Evolutionary conservation across 805 yeast species (phyloP).

Genomic region (Ogataea wickerhamii): DNA sequence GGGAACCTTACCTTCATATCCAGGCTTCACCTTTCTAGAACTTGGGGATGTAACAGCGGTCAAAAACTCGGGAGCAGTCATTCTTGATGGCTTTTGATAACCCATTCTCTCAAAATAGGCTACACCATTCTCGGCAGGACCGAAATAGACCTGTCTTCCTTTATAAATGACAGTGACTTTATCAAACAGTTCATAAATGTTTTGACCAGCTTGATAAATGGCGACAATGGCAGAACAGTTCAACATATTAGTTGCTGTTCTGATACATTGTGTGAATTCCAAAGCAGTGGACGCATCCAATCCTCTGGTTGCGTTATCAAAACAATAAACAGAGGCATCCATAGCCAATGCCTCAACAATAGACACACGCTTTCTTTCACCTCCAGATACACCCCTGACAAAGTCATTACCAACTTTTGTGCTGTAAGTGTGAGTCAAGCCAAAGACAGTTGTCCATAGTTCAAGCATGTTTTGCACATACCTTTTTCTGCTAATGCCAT

Average conservation of each 20-base stretch:
- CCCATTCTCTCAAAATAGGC: conserved; percentile 62
- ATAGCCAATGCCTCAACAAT: conserved; percentile 59
- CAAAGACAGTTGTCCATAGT: conserved; percentile 51
- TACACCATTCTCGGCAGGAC: conserved; percentile 52
- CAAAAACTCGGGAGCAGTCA: conserved; percentile 66
- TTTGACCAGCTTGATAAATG: conserved; percentile 66
- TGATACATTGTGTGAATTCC: conserved; percentile 58
- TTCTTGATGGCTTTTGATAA: conserved; percentile 59
- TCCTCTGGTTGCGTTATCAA: conserved; percentile 71
- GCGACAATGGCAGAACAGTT: conserved; percentile 59
- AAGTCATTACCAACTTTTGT: conserved; percentile 66
- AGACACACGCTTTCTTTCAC: conserved; percentile 69
- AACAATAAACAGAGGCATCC: conserved; percentile 54
- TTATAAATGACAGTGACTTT: conserved; percentile 56
- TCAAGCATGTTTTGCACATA: conserved; percentile 43
- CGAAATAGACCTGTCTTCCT: conserved; percentile 61
- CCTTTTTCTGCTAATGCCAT: conserved; percentile 38
- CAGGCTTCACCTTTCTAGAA: conserved; percentile 48
- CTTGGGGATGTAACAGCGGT: conserved; percentile 66
- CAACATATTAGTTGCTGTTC: conserved; percentile 58
- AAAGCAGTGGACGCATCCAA: conserved; percentile 70
- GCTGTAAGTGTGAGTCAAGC: conserved; percentile 54
- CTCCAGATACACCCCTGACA: conserved; percentile 67
- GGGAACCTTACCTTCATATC: conserved; percentile 55
- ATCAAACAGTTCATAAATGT: conserved; percentile 58